Evolutionary conservation across 2,329 filamentous ascomycete species (phyloP).

Genomic region (Xylariales sp.): DNA sequence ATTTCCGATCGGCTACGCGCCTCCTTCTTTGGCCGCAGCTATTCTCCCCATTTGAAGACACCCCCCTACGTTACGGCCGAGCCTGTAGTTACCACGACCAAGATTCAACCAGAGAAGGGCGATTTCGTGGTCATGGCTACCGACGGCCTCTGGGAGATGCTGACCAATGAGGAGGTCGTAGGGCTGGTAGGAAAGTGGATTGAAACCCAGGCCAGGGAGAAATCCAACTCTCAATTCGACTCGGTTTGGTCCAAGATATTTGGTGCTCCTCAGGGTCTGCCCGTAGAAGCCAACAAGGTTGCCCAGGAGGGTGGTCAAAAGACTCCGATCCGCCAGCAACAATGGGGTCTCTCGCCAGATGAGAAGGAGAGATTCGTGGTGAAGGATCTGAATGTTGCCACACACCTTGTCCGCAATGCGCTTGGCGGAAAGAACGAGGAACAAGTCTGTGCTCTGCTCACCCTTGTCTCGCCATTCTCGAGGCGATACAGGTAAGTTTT

Average conservation of each 20-base stretch:
- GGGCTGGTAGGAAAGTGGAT: slow-evolving; percentile 97
- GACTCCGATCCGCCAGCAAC: slow-evolving; percentile 80
- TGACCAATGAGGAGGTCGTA: slow-evolving; percentile 96
- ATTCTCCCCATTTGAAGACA: slow-evolving; percentile 74
- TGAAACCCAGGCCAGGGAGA: slow-evolving; percentile 61
- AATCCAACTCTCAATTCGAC: slow-evolving; percentile 62
- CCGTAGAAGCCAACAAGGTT: slow-evolving; percentile 62
- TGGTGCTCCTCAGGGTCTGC: slow-evolving; percentile 56
- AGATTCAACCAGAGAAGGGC: slow-evolving; percentile 81
- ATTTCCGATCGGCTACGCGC: slow-evolving; percentile 77
- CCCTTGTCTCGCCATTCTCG: slow-evolving; percentile 85
- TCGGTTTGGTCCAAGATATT: slow-evolving; percentile 64
- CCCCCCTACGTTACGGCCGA: slow-evolving; percentile 97
- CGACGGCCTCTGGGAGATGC: slow-evolving; percentile 97
- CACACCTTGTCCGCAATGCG: slow-evolving; percentile 91
- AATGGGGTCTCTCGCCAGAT: slow-evolving; percentile 79
- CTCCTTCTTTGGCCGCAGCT: slow-evolving; percentile 82
- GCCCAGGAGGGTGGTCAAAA: slow-evolving; percentile 65
- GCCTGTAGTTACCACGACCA: slow-evolving; percentile 88
- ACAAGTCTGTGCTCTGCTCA: slow-evolving; percentile 88
- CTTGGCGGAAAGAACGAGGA: slow-evolving; percentile 90
- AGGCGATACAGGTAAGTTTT: slow-evolving; percentile 74
- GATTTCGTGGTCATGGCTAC: slow-evolving; percentile 97
- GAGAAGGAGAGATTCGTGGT: slow-evolving; percentile 83
- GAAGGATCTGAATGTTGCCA: slow-evolving; percentile 93